phyloP scores from a whole-genome alignment of 2,329 filamentous ascomycete species.

The Nemania abortiva region DNA sequence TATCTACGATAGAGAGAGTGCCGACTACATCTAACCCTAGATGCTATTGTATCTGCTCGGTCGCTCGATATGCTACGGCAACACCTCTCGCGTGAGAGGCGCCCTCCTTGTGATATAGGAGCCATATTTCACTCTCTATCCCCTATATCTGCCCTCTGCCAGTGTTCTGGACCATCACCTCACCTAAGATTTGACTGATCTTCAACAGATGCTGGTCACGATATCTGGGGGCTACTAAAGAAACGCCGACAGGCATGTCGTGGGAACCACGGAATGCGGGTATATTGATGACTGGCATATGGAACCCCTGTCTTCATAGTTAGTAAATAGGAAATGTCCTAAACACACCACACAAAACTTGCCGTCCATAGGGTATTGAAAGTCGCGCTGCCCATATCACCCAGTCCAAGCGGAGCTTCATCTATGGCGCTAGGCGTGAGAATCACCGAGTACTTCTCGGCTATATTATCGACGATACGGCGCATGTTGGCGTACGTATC shows the following conservation, averaged over 20 bases:
- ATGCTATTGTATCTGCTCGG: conserved; percentile 10
- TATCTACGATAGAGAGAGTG: background rate
- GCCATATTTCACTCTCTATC: conserved; percentile 1
- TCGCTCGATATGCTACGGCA: conserved; percentile 7
- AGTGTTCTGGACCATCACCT: background rate
- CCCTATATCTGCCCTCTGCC: background rate
- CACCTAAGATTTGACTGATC: background rate
- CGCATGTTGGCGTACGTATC: conserved; percentile 1
- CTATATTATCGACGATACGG: conserved; percentile 1
- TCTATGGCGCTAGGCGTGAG: conserved; percentile 16
- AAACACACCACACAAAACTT: background rate
- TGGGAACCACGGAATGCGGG: conserved; percentile 7
- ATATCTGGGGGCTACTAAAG: conserved; percentile 7
- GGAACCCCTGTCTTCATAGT: background rate
- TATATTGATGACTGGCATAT: conserved; percentile 14
- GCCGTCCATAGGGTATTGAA: conserved; percentile 18
- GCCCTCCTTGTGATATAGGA: background rate
- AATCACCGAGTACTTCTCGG: conserved; percentile 13
- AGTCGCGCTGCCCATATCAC: conserved; percentile 4
- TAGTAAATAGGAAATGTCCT: background rate
- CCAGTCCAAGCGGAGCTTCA: conserved; percentile 8
- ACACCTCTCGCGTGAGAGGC: background rate
- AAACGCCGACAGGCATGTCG: conserved; percentile 13
- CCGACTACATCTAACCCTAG: background rate
- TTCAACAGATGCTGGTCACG: conserved; percentile 17